Base-by-base conservation (phyloP, 441 rosid species). In the Adansonia gregorii region DNA sequence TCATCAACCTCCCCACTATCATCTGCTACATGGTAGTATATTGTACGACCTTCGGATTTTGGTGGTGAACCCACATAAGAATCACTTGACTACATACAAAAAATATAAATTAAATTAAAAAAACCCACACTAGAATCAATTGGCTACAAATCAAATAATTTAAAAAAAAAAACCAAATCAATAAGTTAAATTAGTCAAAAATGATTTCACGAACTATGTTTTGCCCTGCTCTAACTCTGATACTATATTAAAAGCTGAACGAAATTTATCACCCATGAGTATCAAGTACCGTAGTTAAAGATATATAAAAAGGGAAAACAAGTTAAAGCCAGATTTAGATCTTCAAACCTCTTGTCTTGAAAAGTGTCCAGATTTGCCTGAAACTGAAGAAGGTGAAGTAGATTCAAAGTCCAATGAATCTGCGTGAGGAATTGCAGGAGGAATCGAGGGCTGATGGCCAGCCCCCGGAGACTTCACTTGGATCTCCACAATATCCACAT, bases 321-420 rank as follows among this genome's bases (percentile, higher is more conserved):
- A 27, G 35, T 27, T 27, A 27, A 27, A 27, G 35, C 35, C 35
- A 27, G 35, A 27, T n/a, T 67, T 2, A 60, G 78, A 81, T 81
- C 67, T 70, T 48, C 79, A 1, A 73, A 95, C 99, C 91, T 89
- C 95, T 73, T 83, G 90, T 83, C 95, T 85, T 8, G 90, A 83
- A 68, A 83, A 89, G 5, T 79, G 82, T 27, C 82, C 86, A 31
- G 94, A 80, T 79, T 79, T 79, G 45, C 67, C 66, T 11, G 17
- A 22, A 60, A 60, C 14, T 12, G 41, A 60, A 60, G 66, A 24
- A 60, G 66, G 66, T 3, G 66, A 60, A 60, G 61, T 17, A 19
- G 61, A 56, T 56, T 60, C 66, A 60, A 60, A 60, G n/a, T 60
- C 66, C 66, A 60, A 60, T 24, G 66, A 60, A 24, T 60, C 66